These are phyloP conservation scores for Chernovozyma aurita DNA, from an alignment of 1,139 yeast species.

Conservation along the genomic window DNA sequence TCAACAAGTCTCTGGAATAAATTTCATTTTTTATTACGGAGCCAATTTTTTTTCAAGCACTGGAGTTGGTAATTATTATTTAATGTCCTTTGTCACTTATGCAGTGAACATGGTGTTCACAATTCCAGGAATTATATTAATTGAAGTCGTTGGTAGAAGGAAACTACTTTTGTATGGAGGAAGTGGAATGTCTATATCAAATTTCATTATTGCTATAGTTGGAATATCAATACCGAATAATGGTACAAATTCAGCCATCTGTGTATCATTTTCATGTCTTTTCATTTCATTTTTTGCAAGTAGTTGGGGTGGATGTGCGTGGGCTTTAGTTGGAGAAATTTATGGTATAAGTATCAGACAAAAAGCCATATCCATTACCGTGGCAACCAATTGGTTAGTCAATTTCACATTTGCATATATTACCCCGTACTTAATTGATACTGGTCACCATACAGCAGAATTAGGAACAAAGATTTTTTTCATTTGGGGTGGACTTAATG, in stretches of 20 bases:
- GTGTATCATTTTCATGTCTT: slow-evolving; percentile 61
- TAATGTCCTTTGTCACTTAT: slow-evolving; percentile 67
- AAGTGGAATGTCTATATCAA: slow-evolving; percentile 59
- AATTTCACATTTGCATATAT: slow-evolving; percentile 67
- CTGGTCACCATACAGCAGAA: slow-evolving; percentile 56
- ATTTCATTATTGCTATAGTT: slow-evolving; percentile 60
- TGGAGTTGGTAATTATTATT: slow-evolving; percentile 55
- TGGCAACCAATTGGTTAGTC: slow-evolving; percentile 70
- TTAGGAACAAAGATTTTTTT: slow-evolving; percentile 65
- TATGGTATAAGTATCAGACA: slow-evolving; percentile 65
- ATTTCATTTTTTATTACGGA: slow-evolving; percentile 76
- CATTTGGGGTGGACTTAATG: slow-evolving; percentile 55
- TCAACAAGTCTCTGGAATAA: slow-evolving; percentile 76
- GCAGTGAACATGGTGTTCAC: slow-evolving; percentile 68
- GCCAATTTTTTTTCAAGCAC: slow-evolving; percentile 65
- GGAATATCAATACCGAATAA: slow-evolving; percentile 44
- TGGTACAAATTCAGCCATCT: slow-evolving; percentile 48
- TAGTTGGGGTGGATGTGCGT: slow-evolving; percentile 71
- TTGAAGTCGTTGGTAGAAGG: slow-evolving; percentile 37
- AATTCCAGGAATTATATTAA: slow-evolving; percentile 54
- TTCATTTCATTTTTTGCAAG: slow-evolving; percentile 67
- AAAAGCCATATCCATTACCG: slow-evolving; percentile 61
- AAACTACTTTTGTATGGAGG: slow-evolving; percentile 47
- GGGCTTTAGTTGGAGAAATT: slow-evolving; percentile 68
- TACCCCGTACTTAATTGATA: slow-evolving; percentile 64